Conservation (phyloP, 768 basidiomycete genomes). For the Mycena indigotica region DNA sequence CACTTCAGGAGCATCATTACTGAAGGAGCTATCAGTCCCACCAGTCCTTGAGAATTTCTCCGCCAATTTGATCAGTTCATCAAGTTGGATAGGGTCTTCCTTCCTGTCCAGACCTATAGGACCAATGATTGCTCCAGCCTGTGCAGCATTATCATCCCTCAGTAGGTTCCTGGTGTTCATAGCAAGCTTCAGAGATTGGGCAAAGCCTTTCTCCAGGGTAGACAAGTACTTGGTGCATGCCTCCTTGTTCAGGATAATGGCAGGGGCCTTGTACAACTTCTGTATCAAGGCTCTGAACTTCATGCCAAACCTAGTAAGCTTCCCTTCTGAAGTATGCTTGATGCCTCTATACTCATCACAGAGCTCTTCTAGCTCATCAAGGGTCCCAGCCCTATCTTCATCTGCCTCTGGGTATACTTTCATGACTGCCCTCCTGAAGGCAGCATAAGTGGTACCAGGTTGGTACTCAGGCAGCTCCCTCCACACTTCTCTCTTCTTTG, state of each 20-base stretch:
- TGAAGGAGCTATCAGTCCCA: constrained; percentile 1
- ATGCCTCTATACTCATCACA: constrained; percentile 6
- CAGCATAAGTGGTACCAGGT: neutral
- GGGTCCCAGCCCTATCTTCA: neutral
- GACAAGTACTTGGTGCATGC: constrained; percentile 4
- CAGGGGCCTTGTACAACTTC: constrained; percentile 8
- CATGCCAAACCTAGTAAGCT: constrained; percentile 11
- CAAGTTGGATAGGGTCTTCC: constrained; percentile 10
- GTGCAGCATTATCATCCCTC: constrained; percentile 1
- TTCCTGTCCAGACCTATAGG: neutral
- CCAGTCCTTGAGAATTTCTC: constrained; percentile 3
- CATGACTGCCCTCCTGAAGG: constrained; percentile 4
- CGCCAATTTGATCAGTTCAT: constrained; percentile 13
- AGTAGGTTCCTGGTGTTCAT: constrained; percentile 10
- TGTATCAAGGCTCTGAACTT: neutral
- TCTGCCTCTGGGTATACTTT: constrained; percentile 1
- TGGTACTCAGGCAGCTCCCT: neutral
- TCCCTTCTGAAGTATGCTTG: constrained; percentile 3
- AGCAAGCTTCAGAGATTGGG: constrained; percentile 2
- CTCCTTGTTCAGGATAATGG: constrained; percentile 13
- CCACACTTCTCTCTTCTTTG: neutral
- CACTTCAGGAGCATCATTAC: neutral
- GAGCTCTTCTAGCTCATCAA: neutral
- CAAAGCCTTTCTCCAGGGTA: constrained; percentile 8
- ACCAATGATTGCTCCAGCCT: neutral